Evolutionary conservation across 345 rosid genomes (phyloP).

Genomic region (Excoecaria agallocha): DNA sequence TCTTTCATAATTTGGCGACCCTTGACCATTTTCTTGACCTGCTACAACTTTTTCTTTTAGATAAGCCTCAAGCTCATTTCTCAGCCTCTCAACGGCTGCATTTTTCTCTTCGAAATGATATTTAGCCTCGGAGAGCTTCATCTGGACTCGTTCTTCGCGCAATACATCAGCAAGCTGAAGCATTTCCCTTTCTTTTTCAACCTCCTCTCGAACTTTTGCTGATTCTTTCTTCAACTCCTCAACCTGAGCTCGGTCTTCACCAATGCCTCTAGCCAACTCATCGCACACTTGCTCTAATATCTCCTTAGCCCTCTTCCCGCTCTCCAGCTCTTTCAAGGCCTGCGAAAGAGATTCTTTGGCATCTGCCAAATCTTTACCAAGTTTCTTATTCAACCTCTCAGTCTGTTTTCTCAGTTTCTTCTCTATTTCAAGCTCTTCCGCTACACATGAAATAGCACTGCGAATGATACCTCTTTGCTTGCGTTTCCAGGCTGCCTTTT

Average conservation of each 20-base stretch:
- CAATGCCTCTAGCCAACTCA: conserved; percentile 73
- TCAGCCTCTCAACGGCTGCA: conserved; percentile 64
- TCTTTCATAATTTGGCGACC: conserved; percentile 39
- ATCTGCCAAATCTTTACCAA: conserved; percentile 68
- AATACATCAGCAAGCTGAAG: conserved; percentile 85
- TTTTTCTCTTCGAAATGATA: conserved; percentile 87
- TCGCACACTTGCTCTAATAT: conserved; percentile 83
- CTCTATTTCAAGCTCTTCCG: conserved; percentile 72
- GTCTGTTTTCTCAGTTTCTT: conserved; percentile 62
- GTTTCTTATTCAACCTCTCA: conserved; percentile 83
- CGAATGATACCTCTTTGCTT: conserved; percentile 55
- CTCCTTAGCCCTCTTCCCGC: conserved; percentile 84
- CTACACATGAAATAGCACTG: conserved; percentile 39
- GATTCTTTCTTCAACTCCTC: conserved; percentile 63
- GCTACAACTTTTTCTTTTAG: conserved; percentile 30
- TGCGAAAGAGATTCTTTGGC: conserved; percentile 43
- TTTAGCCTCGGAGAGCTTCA: conserved; percentile 89
- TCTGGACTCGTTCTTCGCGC: conserved; percentile 94
- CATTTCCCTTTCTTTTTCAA: conserved; percentile 95
- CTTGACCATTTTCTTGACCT: conserved; percentile 31
- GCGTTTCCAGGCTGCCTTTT: conserved; percentile 55
- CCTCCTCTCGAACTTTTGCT: conserved; percentile 60
- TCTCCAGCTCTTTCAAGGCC: conserved; percentile 53
- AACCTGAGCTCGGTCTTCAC: conserved; percentile 60
- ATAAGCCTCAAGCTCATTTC: conserved; percentile 61